These are phyloP conservation scores for Camellia lanceoleosa DNA, from an alignment of 148 eudicot species.

Conservation along the genomic window DNA sequence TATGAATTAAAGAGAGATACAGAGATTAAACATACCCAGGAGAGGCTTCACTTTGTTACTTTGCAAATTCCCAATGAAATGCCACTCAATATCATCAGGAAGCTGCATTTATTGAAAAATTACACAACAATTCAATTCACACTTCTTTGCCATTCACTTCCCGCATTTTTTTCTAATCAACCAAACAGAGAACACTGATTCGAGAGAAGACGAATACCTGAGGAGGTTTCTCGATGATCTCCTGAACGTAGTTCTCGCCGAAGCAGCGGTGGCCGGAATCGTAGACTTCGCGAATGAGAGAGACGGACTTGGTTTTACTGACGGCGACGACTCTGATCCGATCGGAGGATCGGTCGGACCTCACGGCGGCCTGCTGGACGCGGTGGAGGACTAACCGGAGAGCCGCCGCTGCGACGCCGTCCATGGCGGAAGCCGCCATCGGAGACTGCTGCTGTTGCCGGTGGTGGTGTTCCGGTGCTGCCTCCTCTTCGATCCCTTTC, in stretches of 20 bases:
- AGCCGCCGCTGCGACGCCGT: too few species aligned
- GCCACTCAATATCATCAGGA: constrained; percentile 95
- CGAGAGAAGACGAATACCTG: constrained; percentile 39
- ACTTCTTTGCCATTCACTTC: not conserved
- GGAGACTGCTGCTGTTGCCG: too few species aligned
- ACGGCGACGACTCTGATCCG: too few species aligned
- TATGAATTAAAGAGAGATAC: not conserved
- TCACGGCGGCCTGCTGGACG: too few species aligned
- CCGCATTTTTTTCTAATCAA: not conserved
- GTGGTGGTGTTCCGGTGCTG: too few species aligned
- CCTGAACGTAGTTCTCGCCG: constrained; percentile 95
- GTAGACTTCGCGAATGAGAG: constrained; percentile 36
- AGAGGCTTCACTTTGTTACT: constrained; percentile 97
- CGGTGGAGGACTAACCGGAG: too few species aligned
- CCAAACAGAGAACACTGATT: not conserved
- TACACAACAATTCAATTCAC: not conserved
- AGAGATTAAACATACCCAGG: constrained; percentile 51
- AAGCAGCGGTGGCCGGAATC: constrained; percentile 88
- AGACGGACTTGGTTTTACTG: too few species aligned
- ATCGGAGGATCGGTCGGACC: too few species aligned
- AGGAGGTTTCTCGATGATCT: constrained; percentile 84
- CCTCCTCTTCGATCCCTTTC: too few species aligned
- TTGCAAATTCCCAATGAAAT: constrained; percentile 96
- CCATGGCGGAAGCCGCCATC: too few species aligned
- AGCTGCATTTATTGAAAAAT: constrained; percentile 49